Conservation (phyloP, 2,329 filamentous ascomycete genomes). For the Diaporthe sp. region DNA sequence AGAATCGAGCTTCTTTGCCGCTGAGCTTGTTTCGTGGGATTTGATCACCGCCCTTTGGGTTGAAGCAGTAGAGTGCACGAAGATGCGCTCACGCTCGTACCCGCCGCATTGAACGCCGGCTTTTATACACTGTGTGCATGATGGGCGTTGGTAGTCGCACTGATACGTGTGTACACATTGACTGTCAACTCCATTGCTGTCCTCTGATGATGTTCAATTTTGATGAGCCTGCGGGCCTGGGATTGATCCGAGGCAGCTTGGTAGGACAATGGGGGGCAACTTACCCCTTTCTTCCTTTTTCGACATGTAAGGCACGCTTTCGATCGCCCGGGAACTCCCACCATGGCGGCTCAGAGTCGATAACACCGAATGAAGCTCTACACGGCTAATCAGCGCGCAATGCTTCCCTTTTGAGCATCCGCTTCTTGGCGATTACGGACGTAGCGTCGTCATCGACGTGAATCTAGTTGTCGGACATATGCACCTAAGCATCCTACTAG, state of each 20-base stretch:
- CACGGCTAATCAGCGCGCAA: not conserved
- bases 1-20: not conserved
- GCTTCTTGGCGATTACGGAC: not conserved
- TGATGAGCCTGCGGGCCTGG: not conserved
- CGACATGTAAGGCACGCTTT: slow-evolving; percentile 29
- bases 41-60: not conserved
- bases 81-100: slow-evolving; percentile 40
- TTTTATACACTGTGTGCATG: slow-evolving; percentile 39
- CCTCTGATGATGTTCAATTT: not conserved
- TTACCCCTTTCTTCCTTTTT: slow-evolving; percentile 31
- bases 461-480: not conserved
- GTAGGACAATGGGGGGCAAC: not conserved
- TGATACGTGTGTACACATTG: not conserved
- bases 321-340: slow-evolving; percentile 31
- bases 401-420: not conserved
- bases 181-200: not conserved
- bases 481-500: not conserved
- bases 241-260: too few species aligned
- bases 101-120: slow-evolving; percentile 38
- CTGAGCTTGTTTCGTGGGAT: not conserved
- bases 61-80: slow-evolving; percentile 37
- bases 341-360: slow-evolving; percentile 18
- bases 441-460: not conserved
- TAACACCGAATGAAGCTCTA: not conserved
- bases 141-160: slow-evolving; percentile 40